Evolutionary conservation across 306 rosid species (phyloP), one percentile per base, ranked within the genome.

Genomic region (Quercus gilva): DNA sequence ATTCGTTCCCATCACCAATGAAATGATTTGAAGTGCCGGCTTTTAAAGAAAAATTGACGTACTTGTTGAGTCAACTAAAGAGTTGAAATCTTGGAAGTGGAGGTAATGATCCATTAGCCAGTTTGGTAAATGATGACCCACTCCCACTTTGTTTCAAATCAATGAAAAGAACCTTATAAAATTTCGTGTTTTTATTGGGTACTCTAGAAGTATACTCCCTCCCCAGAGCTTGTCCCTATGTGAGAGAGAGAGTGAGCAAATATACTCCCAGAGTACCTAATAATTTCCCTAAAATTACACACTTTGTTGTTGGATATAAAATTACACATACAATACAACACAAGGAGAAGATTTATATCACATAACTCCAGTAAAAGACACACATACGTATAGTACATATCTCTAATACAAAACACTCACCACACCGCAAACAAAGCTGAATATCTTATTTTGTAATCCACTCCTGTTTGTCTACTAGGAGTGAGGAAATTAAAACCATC

Each of bases 191-290:
- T 1, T 37, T 37, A 37, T 8, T 37, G 0, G 2, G 0, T 37
- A 8, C 11, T 37, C 10, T 1, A 0, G 1, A 3, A 41, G 1
- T 41, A 41, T 41, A 41, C 3, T 8, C 0, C 3, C 2, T 41
- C 1, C 2, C 0, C 8, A 0, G 3, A 8, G 3, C 1, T 41
- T 0, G 0, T 2, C 0, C 0, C 0, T 41, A 2, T 2, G 11
- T 41, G 45, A 41, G 10, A 7, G 11, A 3, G 3, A 37, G 2
- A 37, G 2, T 0, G 1, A 6, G 2, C 2, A 0, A 41, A 12
- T 2, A 5, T 33, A 33, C 35, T 5, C 45, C 0, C 0, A 0
- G 0, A 41, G 0, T 41, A 41, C 0, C 0, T 2, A 41, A 41
- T 2, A 41, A 8, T 41, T 41, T 41, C 0, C 3, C 3, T 41